phyloP scores from a whole-genome alignment of 192 early-diverging fungal species.

The Backusella parvicylindrica region DNA sequence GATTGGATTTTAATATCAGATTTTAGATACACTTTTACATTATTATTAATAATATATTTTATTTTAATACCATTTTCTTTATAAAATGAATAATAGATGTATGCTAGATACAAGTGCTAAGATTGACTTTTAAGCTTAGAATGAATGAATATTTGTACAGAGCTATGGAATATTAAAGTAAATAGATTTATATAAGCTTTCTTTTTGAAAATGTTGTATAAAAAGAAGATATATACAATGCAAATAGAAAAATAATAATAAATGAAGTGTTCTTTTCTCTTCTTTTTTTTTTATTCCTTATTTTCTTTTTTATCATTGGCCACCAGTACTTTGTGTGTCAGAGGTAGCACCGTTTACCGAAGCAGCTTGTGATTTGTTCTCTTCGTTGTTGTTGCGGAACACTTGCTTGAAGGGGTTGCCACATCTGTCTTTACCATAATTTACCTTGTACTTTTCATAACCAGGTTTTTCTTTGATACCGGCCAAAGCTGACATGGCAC shows the following conservation, averaged over 20 bases:
- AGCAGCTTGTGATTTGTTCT: neutral
- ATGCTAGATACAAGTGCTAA: no score
- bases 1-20: neutral
- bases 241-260: neutral
- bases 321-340: neutral
- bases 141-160: no score
- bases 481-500: constrained; percentile 72
- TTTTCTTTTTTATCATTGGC: neutral
- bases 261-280: neutral
- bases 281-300: neutral
- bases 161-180: no score
- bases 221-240: neutral
- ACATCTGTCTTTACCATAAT: constrained; percentile 86
- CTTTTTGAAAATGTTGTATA: no score
- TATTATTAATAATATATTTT: neutral
- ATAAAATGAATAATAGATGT: neutral
- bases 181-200: no score
- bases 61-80: no score
- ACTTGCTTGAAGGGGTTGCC: constrained; percentile 58
- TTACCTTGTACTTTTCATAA: constrained; percentile 54
- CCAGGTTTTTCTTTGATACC: constrained; percentile 52
- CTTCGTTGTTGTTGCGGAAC: constrained; percentile 8
- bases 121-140: no score
- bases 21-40: neutral
- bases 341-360: neutral